A percentile compares a stretch with the other conserved stretches of the same genome.
phyloP scores from a whole-genome alignment of 1,284 basidiomycete genomes.

The Cerrena zonata region DNA sequence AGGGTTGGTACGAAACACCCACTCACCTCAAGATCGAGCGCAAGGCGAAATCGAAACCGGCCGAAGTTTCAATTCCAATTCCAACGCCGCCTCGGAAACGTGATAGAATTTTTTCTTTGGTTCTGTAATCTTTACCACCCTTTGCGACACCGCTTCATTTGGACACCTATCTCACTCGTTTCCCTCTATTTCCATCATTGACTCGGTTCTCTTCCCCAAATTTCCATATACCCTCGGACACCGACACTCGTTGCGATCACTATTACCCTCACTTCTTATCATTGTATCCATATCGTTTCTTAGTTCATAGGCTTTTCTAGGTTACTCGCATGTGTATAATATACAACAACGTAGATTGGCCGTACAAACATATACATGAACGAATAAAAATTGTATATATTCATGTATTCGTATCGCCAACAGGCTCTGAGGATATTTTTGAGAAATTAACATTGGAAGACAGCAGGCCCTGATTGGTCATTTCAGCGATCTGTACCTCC shows the following conservation, averaged over 20 bases:
- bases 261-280: not conserved
- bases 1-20: too few species aligned
- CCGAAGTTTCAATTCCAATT: too few species aligned
- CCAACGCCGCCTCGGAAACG: not conserved
- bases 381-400: too few species aligned
- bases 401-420: too few species aligned
- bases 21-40: too few species aligned
- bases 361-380: too few species aligned
- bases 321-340: too few species aligned
- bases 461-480: constrained; percentile 1
- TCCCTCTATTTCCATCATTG: not conserved
- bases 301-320: not conserved
- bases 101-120: not conserved
- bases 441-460: not conserved
- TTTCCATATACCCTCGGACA: not conserved
- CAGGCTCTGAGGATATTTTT: too few species aligned
- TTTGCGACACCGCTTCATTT: not conserved
- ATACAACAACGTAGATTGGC: too few species aligned
- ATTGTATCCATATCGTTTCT: not conserved
- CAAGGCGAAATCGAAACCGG: too few species aligned
- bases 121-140: not conserved
- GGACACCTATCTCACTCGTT: not conserved
- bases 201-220: not conserved
- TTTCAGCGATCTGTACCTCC: not conserved
- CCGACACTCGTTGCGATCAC: not conserved